Evolutionary conservation across 2,329 filamentous ascomycete species (phyloP), one percentile per base, ranked within the genome.

Genomic region (Verticillium alfalfae): DNA sequence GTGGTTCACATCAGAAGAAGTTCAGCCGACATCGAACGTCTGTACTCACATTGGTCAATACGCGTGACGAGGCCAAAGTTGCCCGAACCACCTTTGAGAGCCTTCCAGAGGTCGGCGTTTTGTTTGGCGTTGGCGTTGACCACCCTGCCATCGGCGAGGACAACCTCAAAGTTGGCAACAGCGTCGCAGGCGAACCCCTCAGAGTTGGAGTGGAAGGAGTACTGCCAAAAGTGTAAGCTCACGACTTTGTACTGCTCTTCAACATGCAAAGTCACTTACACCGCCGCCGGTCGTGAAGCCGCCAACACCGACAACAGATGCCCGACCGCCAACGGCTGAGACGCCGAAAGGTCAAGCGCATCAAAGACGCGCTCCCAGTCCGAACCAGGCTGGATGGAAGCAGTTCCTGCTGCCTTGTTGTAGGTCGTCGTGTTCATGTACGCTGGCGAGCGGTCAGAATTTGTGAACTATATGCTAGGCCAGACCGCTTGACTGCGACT

Each of bases 11-110:
- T 58, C 34, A 52, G 16, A 9, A 36, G 34, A 5, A 56, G 36
- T 26, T 31, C 54, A 10, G 13, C 5, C 45, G 12, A 22, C 34
- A 2, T 13, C 15, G 26, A 6, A n/a, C 6, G 12, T 10, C 26
- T 36, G 6, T 5, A 37, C 60, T 55, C 57, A 64, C 63, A 54
- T 36, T 66, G 61, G 49, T 73, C 70, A 8, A 71, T 61, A 13
- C 67, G 65, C 16, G 77, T 73, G 16, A 75, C 70, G 58, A 76
- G 70, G 15, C 78, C 79, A 52, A 80, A 75, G 66, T 82, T 83
- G 56, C 73, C 76, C 3, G 74, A 73, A 52, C 81, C 80, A 6
- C 80, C 80, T 60, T 78, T 77, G 8, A 81, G 69, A 0, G 79
- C 79, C 61, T 73, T 75, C 69, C 72, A 82, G 0, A 83, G 72